phyloP scores from a whole-genome alignment of 148 eudicot species.

The Amaranthus cruentus region DNA sequence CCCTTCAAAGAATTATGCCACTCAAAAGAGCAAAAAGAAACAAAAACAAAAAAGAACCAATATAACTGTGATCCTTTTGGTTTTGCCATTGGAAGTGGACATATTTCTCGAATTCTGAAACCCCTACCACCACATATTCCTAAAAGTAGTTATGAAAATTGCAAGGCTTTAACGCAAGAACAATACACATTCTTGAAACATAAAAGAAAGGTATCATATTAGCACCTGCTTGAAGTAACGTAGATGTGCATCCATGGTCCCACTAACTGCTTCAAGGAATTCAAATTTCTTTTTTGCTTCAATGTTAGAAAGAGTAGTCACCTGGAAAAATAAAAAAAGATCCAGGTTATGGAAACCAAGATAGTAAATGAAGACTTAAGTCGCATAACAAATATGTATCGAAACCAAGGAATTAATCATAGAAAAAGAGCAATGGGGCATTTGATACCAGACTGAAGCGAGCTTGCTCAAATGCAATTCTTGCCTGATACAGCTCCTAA shows the following conservation, averaged over 20 bases:
- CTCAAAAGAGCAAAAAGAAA: too few species aligned
- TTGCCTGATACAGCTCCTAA: slow-evolving; percentile 92
- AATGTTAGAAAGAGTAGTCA: slow-evolving; percentile 79
- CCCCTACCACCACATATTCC: background rate
- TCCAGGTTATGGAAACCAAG: slow-evolving; percentile 11
- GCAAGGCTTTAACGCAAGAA: background rate
- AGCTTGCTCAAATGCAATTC: slow-evolving; percentile 93
- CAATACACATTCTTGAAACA: background rate
- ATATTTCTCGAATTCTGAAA: background rate
- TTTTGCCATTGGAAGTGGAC: background rate
- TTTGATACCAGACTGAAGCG: slow-evolving; percentile 81
- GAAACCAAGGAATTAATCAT: slow-evolving; percentile 4
- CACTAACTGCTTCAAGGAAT: slow-evolving; percentile 95
- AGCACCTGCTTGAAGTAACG: slow-evolving; percentile 93
- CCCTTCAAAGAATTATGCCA: too few species aligned
- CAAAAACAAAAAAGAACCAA: too few species aligned
- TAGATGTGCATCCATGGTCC: slow-evolving; percentile 98
- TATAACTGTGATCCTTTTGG: too few species aligned
- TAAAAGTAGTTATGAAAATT: background rate
- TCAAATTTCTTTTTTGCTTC: slow-evolving; percentile 99
- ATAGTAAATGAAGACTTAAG: slow-evolving; percentile 3
- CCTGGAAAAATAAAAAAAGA: slow-evolving; percentile 33
- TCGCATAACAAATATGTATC: background rate
- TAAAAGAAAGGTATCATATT: background rate
- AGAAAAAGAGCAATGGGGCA: slow-evolving; percentile 2